phyloP scores from a whole-genome alignment of 345 rosid species.

The Euphorbia pulcherrima region DNA sequence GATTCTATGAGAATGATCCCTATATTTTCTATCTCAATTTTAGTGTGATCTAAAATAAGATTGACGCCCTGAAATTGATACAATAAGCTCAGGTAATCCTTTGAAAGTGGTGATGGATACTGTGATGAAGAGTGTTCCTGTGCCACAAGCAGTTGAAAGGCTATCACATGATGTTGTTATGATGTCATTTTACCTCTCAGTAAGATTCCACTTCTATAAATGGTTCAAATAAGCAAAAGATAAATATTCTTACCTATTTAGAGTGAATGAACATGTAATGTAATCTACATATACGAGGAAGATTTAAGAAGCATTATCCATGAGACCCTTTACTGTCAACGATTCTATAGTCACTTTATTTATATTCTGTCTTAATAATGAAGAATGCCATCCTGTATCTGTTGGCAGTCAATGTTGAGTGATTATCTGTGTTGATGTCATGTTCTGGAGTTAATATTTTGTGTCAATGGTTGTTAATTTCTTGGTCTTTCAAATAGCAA shows the following conservation, averaged over 20 bases:
- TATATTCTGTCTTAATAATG: neutral
- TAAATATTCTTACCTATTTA: neutral
- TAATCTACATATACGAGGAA: neutral
- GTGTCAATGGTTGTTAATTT: slow-evolving; percentile 3
- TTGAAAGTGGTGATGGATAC: slow-evolving; percentile 36
- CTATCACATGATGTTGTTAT: slow-evolving; percentile 44
- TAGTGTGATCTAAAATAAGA: neutral
- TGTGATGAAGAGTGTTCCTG: slow-evolving; percentile 47
- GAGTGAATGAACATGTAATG: neutral
- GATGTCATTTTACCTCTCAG: slow-evolving; percentile 48
- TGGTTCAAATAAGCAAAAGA: neutral
- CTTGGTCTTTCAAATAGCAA: slow-evolving; percentile 10
- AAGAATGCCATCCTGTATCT: neutral
- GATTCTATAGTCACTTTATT: neutral
- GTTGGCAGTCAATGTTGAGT: neutral
- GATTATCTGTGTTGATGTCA: neutral
- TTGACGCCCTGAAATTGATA: slow-evolving; percentile 3
- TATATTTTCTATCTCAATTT: neutral
- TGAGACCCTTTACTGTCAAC: neutral
- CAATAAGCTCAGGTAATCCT: slow-evolving; percentile 46
- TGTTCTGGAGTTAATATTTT: neutral
- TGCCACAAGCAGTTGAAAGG: slow-evolving; percentile 36
- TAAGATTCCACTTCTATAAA: slow-evolving; percentile 27
- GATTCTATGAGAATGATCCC: neutral
- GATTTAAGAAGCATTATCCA: neutral